phyloP scores from a whole-genome alignment of 495 filamentous ascomycete species.

The Parathielavia hyrcaniae region DNA sequence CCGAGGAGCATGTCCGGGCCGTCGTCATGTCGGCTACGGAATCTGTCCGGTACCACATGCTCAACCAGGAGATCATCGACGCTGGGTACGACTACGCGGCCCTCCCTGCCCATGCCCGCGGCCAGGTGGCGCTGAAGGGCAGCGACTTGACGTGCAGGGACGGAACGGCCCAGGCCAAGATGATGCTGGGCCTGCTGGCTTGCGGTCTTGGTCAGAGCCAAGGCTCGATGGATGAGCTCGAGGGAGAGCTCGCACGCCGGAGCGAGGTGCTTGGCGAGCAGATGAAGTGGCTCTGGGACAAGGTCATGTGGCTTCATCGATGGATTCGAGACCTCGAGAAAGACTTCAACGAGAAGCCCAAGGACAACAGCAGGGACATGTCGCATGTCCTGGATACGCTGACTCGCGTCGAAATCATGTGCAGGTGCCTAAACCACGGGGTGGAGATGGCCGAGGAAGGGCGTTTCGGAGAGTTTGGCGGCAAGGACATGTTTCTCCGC shows the following conservation, averaged over 20 bases:
- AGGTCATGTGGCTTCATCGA: slow-evolving; percentile 13
- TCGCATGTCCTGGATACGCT: not conserved
- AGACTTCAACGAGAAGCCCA: not conserved
- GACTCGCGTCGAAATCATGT: not conserved
- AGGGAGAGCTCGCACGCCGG: not conserved
- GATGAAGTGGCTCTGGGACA: slow-evolving; percentile 20
- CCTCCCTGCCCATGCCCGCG: slow-evolving; percentile 12
- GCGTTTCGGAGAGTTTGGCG: not conserved
- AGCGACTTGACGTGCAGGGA: not conserved
- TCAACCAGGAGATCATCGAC: slow-evolving; percentile 16
- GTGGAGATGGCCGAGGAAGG: not conserved
- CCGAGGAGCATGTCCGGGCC: slow-evolving; percentile 8
- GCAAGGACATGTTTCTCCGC: not conserved
- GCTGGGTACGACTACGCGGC: slow-evolving; percentile 11
- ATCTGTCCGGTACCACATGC: slow-evolving; percentile 12
- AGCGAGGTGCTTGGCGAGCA: not conserved
- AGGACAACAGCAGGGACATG: not conserved
- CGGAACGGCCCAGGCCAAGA: not conserved
- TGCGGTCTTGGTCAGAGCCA: not conserved
- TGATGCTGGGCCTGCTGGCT: slow-evolving; percentile 14
- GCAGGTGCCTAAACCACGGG: not conserved
- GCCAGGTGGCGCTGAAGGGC: not conserved
- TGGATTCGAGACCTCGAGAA: slow-evolving; percentile 2
- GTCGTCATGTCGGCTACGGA: slow-evolving; percentile 7
- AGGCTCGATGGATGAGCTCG: not conserved